Base-by-base conservation (phyloP, 306 rosid species). In the Crataegus laevigata region DNA sequence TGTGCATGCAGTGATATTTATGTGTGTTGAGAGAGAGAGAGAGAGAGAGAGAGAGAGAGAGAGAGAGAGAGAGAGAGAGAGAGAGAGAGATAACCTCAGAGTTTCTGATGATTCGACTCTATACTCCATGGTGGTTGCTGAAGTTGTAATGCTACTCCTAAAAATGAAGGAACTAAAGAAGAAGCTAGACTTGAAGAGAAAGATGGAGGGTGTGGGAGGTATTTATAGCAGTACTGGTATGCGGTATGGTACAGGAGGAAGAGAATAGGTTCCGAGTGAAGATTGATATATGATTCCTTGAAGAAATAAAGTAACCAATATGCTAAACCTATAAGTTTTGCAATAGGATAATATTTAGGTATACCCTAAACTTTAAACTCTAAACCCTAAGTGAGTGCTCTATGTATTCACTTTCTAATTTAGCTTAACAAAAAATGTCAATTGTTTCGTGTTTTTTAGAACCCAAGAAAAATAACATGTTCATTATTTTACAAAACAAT, bases 61-160 rank as follows among this genome's bases (percentile, higher is more conserved):
- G 75, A 30, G 71, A 24, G 66, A 75, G 66, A 77, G 80, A 34
- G 67, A 75, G 72, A 43, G 75, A 32, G 71, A 25, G 66, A 75
- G 66, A 77, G 71, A 68, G 28, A 77, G 63, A 76, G 3, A 10
- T 17, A 63, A 91, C 98, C 98, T 90, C 52, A 66, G 85, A 83
- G 88, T 84, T 82, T 91, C 98, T 1, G 89, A 36, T 1, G 80
- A 55, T 78, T 88, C 93, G 15, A 30, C 15, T 76, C 91, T 79
- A 80, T 87, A 76, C 80, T 79, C 94, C 91, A 87, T 91, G 77
- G 32, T 77, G 55, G 58, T 61, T 52, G 52, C 8, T 18, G 40
- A 4, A 29, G 30, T 60, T 29, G 42, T 28, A 62, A 62, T 15
- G 19, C 38, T 62, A 60, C 11, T 26, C 17, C 13, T 34, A 25